Evolutionary conservation across 2,329 filamentous ascomycete genomes (phyloP).

Genomic region (Pochonia chlamydosporia): DNA sequence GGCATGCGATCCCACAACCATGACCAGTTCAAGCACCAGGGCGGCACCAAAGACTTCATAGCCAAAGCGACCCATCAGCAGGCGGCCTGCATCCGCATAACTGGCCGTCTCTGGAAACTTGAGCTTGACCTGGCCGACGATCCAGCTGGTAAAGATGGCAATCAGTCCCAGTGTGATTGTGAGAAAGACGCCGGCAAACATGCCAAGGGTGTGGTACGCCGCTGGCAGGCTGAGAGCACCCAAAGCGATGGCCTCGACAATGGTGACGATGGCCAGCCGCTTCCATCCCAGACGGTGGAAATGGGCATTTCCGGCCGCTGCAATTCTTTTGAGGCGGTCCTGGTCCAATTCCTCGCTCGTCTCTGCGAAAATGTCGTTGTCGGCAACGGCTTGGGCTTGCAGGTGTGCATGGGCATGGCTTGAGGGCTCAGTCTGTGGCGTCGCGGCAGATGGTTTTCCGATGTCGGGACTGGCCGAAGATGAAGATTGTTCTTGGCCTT

Average conservation of each 20-base stretch:
- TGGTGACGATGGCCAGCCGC: conserved; percentile 41
- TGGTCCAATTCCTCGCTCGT: conserved; percentile 21
- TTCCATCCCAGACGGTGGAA: conserved; percentile 47
- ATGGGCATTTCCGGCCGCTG: conserved; percentile 32
- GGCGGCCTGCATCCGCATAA: conserved; percentile 58
- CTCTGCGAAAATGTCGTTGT: conserved; percentile 14
- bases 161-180: conserved; percentile 27
- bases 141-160: conserved; percentile 31
- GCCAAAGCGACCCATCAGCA: conserved; percentile 50
- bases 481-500: neutral
- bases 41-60: conserved; percentile 52
- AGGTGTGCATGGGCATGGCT: neutral
- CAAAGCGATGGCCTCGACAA: conserved; percentile 46
- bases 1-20: conserved; percentile 60
- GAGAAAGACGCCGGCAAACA: conserved; percentile 30
- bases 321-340: conserved; percentile 35
- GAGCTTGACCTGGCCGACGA: conserved; percentile 34
- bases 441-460: conserved; percentile 1
- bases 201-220: conserved; percentile 33
- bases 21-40: conserved; percentile 56
- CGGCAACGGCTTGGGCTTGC: too few species aligned
- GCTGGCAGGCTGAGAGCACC: conserved; percentile 40
- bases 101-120: conserved; percentile 47
- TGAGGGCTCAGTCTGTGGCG: neutral
- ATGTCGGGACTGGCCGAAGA: conserved; percentile 3